Conservation (phyloP, 768 basidiomycete genomes). For the Leccinum imitatum region DNA sequence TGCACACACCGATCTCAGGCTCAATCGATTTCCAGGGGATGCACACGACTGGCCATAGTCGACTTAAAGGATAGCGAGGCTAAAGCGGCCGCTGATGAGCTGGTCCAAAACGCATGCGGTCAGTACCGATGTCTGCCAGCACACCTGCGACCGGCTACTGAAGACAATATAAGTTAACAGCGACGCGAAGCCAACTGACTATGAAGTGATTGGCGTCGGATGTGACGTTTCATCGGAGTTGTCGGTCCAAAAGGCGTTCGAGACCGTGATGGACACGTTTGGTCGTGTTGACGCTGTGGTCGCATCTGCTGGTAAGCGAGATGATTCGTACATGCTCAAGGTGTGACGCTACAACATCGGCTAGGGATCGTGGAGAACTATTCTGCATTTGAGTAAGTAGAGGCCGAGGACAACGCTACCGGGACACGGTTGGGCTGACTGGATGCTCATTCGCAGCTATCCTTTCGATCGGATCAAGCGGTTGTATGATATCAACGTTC, state of each 20-base stretch:
- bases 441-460: slow-evolving; percentile 50
- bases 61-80: slow-evolving; percentile 78
- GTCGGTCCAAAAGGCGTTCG: slow-evolving; percentile 73
- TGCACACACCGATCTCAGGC: background rate
- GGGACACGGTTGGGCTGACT: slow-evolving; percentile 10
- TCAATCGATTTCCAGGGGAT: slow-evolving; percentile 54
- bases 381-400: slow-evolving; percentile 77
- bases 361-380: slow-evolving; percentile 87
- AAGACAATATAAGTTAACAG: slow-evolving; percentile 48
- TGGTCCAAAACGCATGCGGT: slow-evolving; percentile 55
- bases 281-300: slow-evolving; percentile 82
- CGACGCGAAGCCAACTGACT: slow-evolving; percentile 51
- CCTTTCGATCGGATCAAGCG: slow-evolving; percentile 82
- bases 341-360: slow-evolving; percentile 2
- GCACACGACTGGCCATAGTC: slow-evolving; percentile 74
- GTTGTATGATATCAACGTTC: slow-evolving; percentile 90
- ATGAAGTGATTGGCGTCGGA: slow-evolving; percentile 71
- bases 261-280: slow-evolving; percentile 56
- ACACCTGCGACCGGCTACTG: slow-evolving; percentile 28
- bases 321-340: slow-evolving; percentile 9
- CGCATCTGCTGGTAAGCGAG: slow-evolving; percentile 74
- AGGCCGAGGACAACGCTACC: slow-evolving; percentile 1
- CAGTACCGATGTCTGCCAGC: slow-evolving; percentile 27
- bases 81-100: slow-evolving; percentile 63
- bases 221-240: slow-evolving; percentile 88